A percentile compares a stretch with the other conserved stretches of the same genome.
phyloP scores from a whole-genome alignment of 2,329 filamentous ascomycete species.

The Phyllosticta citribraziliensis region DNA sequence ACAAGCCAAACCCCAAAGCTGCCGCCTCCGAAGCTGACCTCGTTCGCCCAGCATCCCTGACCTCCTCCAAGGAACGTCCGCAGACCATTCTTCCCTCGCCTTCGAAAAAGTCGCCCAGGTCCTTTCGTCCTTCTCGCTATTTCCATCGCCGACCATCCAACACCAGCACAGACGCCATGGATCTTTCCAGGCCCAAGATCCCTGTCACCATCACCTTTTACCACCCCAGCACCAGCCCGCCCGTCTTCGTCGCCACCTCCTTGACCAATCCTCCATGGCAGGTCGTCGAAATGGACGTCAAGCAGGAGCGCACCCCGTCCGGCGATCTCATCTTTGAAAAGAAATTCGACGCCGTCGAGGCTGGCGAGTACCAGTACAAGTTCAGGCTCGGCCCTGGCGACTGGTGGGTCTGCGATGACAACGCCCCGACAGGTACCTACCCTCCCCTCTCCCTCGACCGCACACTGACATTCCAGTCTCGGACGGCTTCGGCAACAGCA shows the following conservation, averaged over 20 bases:
- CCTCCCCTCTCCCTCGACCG: not conserved
- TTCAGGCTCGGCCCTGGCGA: slow-evolving; percentile 57
- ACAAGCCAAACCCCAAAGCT: not conserved
- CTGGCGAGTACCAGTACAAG: slow-evolving; percentile 62
- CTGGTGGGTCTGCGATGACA: slow-evolving; percentile 62
- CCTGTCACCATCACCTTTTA: slow-evolving; percentile 51
- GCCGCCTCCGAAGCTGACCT: slow-evolving; percentile 9
- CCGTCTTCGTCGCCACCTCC: slow-evolving; percentile 60
- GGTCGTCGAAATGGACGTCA: slow-evolving; percentile 52
- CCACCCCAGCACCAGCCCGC: slow-evolving; percentile 51
- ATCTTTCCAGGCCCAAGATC: slow-evolving; percentile 7
- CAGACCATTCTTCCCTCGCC: slow-evolving; percentile 1
- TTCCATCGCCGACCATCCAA: not conserved
- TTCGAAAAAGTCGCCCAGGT: slow-evolving; percentile 1
- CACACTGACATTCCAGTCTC: slow-evolving; percentile 30
- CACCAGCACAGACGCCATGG: slow-evolving; percentile 1
- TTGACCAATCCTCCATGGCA: slow-evolving; percentile 60
- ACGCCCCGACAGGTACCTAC: slow-evolving; percentile 45
- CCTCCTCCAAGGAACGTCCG: not conserved
- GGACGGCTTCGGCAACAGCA: slow-evolving; percentile 43
- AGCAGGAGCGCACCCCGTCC: slow-evolving; percentile 35
- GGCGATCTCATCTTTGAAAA: slow-evolving; percentile 51
- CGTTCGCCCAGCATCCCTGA: not conserved
- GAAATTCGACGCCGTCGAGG: slow-evolving; percentile 44
- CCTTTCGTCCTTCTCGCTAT: slow-evolving; percentile 8